A percentile compares a stretch with the other conserved stretches of the same genome.
Conservation (phyloP, 2,329 filamentous ascomycete species). For the Fusarium irregulare region DNA sequence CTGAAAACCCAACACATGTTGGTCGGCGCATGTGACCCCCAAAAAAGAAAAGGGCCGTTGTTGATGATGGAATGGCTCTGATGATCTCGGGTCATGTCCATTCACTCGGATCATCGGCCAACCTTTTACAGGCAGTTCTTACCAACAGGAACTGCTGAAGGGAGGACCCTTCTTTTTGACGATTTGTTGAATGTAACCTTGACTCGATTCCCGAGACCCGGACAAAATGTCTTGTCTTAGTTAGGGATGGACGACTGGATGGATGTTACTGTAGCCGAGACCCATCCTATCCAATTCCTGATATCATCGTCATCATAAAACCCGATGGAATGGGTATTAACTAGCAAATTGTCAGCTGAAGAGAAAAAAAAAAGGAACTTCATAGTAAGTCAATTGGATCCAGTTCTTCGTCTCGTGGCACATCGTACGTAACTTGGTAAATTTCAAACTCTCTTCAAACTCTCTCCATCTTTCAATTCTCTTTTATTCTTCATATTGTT, state of each 20-base stretch:
- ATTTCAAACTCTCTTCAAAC: neutral
- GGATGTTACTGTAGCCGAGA: neutral
- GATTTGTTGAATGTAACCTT: slow-evolving; percentile 2
- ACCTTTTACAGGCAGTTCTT: neutral
- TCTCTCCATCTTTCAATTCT: neutral
- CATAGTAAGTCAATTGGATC: neutral
- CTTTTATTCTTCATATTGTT: neutral
- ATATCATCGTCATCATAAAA: slow-evolving; percentile 37
- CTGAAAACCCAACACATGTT: slow-evolving; percentile 12
- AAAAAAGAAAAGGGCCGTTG: slow-evolving; percentile 16
- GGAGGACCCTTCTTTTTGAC: slow-evolving; percentile 9
- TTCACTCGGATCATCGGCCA: slow-evolving; percentile 13
- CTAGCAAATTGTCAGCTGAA: slow-evolving; percentile 16
- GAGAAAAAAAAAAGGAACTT: neutral
- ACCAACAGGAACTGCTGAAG: neutral
- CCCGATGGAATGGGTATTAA: slow-evolving; percentile 14
- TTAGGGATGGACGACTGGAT: neutral
- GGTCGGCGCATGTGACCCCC: slow-evolving; percentile 20
- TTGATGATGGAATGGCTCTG: slow-evolving; percentile 12
- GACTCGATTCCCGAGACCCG: slow-evolving; percentile 18
- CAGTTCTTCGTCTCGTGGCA: neutral
- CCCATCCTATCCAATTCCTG: slow-evolving; percentile 26
- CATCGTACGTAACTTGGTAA: slow-evolving; percentile 1
- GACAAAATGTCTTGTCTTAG: slow-evolving; percentile 7
- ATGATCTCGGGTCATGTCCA: neutral